These are phyloP conservation scores for Trametes pubescens DNA, from an alignment of 1,284 basidiomycete species.

Conservation along the genomic window DNA sequence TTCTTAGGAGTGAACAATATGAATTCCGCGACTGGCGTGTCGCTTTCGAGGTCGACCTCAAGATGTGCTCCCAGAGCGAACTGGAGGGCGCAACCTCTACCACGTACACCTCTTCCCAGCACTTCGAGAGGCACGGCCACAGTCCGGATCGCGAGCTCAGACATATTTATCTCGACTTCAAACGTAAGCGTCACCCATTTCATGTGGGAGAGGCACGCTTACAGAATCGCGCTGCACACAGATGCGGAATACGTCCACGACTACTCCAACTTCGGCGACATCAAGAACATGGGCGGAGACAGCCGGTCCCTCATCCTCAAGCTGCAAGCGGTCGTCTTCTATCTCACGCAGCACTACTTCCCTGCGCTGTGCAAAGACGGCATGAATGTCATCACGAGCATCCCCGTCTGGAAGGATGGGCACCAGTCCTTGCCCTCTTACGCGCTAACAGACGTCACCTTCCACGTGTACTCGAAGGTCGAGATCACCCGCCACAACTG, in stretches of 20 bases:
- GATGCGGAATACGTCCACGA: constrained; percentile 42
- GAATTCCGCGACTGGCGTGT: constrained; percentile 41
- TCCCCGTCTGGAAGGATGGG: constrained; percentile 40
- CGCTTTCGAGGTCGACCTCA: constrained; percentile 45
- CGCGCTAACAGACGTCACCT: constrained; percentile 40
- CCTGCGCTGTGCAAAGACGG: constrained; percentile 36
- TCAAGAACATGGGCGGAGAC: constrained; percentile 33
- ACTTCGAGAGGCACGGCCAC: constrained; percentile 35
- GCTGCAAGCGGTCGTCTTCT: constrained; percentile 41
- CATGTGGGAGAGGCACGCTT: neutral
- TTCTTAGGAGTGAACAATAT: constrained; percentile 28
- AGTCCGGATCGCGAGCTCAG: constrained; percentile 34
- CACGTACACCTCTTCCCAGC: constrained; percentile 32
- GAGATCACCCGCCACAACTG: constrained; percentile 37
- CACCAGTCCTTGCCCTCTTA: constrained; percentile 31
- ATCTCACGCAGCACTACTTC: constrained; percentile 43
- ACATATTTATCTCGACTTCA: constrained; percentile 43
- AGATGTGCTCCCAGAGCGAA: constrained; percentile 36
- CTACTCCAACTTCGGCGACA: constrained; percentile 41
- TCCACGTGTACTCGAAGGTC: constrained; percentile 41
- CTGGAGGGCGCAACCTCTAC: constrained; percentile 25
- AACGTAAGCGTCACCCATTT: constrained; percentile 24
- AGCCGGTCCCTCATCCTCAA: constrained; percentile 37
- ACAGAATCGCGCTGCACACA: constrained; percentile 6
- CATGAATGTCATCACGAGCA: constrained; percentile 43